Percentiles rank a stretch among this genome's conserved stretches.
phyloP scores from a whole-genome alignment of 371 early-diverging fungal genomes.

The Choanephora cucurbitarum region DNA sequence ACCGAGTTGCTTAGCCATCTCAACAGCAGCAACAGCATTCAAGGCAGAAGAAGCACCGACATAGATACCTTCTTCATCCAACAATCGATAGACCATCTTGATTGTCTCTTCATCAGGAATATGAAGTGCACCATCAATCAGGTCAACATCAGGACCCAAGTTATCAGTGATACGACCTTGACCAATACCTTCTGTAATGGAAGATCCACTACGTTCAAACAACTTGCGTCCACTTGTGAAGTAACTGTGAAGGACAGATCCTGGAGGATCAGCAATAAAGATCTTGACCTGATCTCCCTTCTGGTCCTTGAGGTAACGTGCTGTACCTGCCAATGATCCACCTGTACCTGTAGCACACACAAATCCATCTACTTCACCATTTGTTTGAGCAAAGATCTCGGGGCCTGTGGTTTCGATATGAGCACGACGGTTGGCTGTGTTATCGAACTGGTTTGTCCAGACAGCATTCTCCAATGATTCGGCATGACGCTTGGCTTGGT shows the following conservation, averaged over 20 bases:
- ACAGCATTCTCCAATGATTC: conserved; percentile 80
- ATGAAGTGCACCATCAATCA: conserved; percentile 82
- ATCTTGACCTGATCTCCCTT: conserved; percentile 67
- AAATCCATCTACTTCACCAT: conserved; percentile 82
- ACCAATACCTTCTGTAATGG: conserved; percentile 92
- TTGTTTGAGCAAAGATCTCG: conserved; percentile 88
- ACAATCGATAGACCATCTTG: conserved; percentile 79
- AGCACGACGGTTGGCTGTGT: conserved; percentile 84
- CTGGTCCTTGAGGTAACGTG: conserved; percentile 79
- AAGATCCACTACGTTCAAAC: conserved; percentile 70
- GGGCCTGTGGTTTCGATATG: conserved; percentile 96
- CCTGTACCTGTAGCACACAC: conserved; percentile 93
- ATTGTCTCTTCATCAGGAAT: conserved; percentile 86
- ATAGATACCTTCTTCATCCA: conserved; percentile 94
- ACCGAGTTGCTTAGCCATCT: conserved; percentile 87
- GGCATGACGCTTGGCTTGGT: conserved; percentile 90
- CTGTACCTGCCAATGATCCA: conserved; percentile 88
- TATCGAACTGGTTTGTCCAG: conserved; percentile 95
- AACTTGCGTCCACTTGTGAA: conserved; percentile 72
- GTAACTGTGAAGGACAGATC: conserved; percentile 84
- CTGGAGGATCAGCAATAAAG: conserved; percentile 94
- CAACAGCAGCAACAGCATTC: conserved; percentile 91
- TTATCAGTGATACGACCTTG: conserved; percentile 95
- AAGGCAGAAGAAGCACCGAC: conserved; percentile 92
- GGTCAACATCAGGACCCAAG: conserved; percentile 72